A percentile compares a stretch with the other conserved stretches of the same genome.
These are phyloP conservation scores for Pythium scleroteichum DNA, from an alignment of 352 stramenopile genomes.

Conservation along the genomic window DNA sequence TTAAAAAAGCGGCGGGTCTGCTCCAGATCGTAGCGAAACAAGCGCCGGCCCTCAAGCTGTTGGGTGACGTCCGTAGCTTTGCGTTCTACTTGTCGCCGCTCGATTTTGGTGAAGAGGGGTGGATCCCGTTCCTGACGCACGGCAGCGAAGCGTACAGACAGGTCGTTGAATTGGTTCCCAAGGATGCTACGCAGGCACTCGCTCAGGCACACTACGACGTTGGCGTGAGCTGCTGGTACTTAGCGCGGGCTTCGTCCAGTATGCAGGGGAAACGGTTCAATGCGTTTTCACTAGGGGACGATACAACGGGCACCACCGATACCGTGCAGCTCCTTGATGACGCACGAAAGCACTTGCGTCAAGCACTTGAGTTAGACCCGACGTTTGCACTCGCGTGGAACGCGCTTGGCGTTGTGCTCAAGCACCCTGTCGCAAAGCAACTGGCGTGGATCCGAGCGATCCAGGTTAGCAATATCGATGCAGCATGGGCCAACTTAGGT, in stretches of 20 bases:
- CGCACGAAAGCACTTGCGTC: slow-evolving; percentile 24
- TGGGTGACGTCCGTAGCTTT: slow-evolving; percentile 83
- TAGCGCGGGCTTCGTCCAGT: slow-evolving; percentile 56
- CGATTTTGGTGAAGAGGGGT: slow-evolving; percentile 47
- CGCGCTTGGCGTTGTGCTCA: slow-evolving; percentile 63
- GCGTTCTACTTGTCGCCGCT: slow-evolving; percentile 77
- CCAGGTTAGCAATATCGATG: slow-evolving; percentile 56
- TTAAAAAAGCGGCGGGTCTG: slow-evolving; percentile 61
- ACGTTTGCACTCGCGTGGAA: slow-evolving; percentile 74
- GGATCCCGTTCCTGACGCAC: slow-evolving; percentile 62
- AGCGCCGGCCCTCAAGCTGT: slow-evolving; percentile 45
- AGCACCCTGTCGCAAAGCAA: slow-evolving; percentile 72
- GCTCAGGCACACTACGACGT: slow-evolving; percentile 69
- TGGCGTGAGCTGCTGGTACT: slow-evolving; percentile 77
- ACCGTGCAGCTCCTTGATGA: slow-evolving; percentile 45
- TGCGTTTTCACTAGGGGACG: slow-evolving; percentile 36
- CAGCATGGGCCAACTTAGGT: slow-evolving; percentile 82
- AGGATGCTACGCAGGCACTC: slow-evolving; percentile 7
- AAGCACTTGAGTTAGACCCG: slow-evolving; percentile 40
- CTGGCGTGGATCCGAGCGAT: slow-evolving; percentile 76
- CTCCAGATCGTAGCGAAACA: slow-evolving; percentile 22
- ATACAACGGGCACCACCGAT: slow-evolving; percentile 18
- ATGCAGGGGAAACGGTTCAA: slow-evolving; percentile 33
- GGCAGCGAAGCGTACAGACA: slow-evolving; percentile 61
- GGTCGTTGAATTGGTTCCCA: slow-evolving; percentile 20